A percentile compares a stretch with the other conserved stretches of the same genome.
Evolutionary conservation across 2,329 filamentous ascomycete genomes (phyloP).

Genomic region (Seiridium cupressi): DNA sequence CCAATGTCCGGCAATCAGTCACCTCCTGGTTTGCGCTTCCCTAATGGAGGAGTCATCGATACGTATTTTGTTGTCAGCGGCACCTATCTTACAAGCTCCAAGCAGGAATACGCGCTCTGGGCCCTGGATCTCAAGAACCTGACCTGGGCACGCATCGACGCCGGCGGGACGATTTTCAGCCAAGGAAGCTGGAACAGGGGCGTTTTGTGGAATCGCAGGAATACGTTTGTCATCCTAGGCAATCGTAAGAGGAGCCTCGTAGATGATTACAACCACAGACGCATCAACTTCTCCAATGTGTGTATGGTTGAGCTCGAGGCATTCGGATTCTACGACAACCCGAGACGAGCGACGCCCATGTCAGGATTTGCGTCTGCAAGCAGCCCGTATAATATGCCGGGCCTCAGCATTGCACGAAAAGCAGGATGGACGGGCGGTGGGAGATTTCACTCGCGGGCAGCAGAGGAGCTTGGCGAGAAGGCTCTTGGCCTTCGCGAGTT

Average conservation of each 20-base stretch:
- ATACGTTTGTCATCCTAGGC: conserved; percentile 92
- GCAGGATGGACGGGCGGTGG: conserved; percentile 70
- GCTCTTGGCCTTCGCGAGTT: conserved; percentile 80
- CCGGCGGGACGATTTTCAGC: conserved; percentile 88
- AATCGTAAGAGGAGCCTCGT: conserved; percentile 92
- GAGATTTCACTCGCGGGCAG: conserved; percentile 71
- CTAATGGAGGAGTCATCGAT: conserved; percentile 93
- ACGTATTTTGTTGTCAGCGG: conserved; percentile 97
- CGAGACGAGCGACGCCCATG: conserved; percentile 72
- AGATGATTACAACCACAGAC: conserved; percentile 96
- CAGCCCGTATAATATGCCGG: conserved; percentile 60
- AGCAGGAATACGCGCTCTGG: conserved; percentile 98
- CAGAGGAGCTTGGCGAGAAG: conserved; percentile 81
- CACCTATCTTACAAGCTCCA: conserved; percentile 95
- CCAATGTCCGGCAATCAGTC: conserved; percentile 85
- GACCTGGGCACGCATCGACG: conserved; percentile 94
- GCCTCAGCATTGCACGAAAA: conserved; percentile 56
- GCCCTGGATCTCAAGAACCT: conserved; percentile 84
- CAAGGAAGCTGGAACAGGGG: conserved; percentile 98
- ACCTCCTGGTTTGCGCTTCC: conserved; percentile 89
- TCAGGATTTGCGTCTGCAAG: conserved; percentile 86
- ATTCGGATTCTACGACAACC: conserved; percentile 96
- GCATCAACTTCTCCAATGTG: conserved; percentile 95
- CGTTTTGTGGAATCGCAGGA: conserved; percentile 87
- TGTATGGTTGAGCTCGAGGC: conserved; percentile 97